phyloP scores from a whole-genome alignment of 2,329 filamentous ascomycete genomes.

The Colletotrichum eleusines region DNA sequence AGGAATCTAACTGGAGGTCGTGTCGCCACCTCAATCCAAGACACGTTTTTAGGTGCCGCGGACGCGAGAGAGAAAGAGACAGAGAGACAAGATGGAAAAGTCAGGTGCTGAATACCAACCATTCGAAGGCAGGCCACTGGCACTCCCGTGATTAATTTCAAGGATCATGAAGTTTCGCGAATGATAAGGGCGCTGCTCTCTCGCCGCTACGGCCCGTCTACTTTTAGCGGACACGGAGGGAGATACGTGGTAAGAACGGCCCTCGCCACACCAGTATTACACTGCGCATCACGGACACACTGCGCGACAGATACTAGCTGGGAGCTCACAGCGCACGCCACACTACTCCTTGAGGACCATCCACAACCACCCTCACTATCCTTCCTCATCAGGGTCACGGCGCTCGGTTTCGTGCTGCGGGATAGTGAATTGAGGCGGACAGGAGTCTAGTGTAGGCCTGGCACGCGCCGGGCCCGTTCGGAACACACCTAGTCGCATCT shows the following conservation, averaged over 20 bases:
- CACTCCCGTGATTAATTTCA: constrained; percentile 5
- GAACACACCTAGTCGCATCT: constrained; percentile 18
- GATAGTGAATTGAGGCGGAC: constrained; percentile 8
- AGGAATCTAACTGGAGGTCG: constrained; percentile 24
- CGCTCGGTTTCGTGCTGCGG: constrained; percentile 18
- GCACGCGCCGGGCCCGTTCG: constrained; percentile 20
- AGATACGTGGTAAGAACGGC: neutral
- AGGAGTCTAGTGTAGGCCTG: constrained; percentile 19
- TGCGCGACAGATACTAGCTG: neutral
- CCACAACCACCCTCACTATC: neutral
- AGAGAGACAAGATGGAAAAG: neutral
- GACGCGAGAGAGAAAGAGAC: neutral
- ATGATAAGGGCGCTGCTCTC: neutral
- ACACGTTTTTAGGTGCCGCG: constrained; percentile 13
- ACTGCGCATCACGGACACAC: constrained; percentile 1
- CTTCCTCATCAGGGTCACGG: neutral
- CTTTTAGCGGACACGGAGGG: constrained; percentile 13
- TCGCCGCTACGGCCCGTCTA: neutral
- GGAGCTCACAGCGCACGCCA: constrained; percentile 1
- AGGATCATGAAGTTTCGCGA: constrained; percentile 6
- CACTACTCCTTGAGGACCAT: neutral
- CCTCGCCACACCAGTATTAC: neutral
- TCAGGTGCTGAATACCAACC: constrained; percentile 1
- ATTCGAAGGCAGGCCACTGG: neutral
- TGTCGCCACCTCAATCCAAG: constrained; percentile 23